A percentile compares a stretch with the other conserved stretches of the same genome.
These are phyloP conservation scores for Paraphaeosphaeria minitans DNA, from an alignment of 2,329 filamentous ascomycete species.

Conservation along the genomic window DNA sequence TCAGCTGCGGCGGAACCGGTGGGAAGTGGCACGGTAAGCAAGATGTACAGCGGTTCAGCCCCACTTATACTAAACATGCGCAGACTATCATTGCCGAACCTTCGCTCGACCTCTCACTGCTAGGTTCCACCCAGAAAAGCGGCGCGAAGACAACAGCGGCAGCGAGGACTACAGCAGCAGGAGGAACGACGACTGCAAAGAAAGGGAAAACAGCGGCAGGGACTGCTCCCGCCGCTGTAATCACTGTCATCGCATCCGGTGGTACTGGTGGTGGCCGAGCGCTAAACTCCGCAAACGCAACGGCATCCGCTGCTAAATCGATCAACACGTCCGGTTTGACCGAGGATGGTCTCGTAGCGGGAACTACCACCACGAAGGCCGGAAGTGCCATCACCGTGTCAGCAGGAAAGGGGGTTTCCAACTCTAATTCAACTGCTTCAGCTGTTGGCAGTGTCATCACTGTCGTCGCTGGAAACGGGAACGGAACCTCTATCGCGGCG, in stretches of 20 bases:
- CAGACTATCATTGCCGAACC: not conserved
- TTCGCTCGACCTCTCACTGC: slow-evolving; percentile 3
- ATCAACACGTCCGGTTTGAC: slow-evolving; percentile 2
- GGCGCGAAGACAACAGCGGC: not conserved
- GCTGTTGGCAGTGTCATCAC: not conserved
- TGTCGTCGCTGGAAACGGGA: slow-evolving; percentile 15
- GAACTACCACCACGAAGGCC: slow-evolving; percentile 24
- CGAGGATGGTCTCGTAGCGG: slow-evolving; percentile 25
- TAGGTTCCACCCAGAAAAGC: not conserved
- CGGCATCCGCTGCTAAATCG: not conserved
- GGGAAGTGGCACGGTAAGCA: slow-evolving; percentile 1
- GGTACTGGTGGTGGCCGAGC: not conserved
- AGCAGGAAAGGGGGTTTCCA: not conserved
- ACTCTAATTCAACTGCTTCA: slow-evolving; percentile 10
- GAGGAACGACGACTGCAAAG: not conserved
- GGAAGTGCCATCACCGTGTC: slow-evolving; percentile 17
- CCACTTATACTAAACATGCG: not conserved
- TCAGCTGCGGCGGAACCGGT: not conserved
- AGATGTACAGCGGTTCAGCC: not conserved
- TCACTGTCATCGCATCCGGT: slow-evolving; percentile 5
- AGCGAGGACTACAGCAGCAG: not conserved
- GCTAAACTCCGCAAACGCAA: not conserved
- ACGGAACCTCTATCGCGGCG: slow-evolving; percentile 2
- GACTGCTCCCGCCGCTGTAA: not conserved
- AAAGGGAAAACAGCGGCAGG: not conserved